Conservation (phyloP, 176 grass and related monocot species). For the Oryza coarctata region DNA sequence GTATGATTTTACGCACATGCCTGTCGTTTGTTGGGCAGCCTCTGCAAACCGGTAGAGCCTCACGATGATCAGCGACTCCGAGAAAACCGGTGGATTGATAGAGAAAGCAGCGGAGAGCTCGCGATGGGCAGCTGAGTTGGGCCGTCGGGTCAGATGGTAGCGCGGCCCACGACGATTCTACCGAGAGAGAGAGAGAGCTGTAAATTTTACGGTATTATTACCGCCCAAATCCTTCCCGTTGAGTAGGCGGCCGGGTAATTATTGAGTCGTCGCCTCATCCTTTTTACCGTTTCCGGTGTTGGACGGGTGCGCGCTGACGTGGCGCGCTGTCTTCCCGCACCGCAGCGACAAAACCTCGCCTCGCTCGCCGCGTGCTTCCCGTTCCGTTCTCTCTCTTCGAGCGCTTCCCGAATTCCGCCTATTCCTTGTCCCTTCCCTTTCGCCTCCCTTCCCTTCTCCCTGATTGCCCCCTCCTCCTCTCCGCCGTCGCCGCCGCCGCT, state of each 20-base stretch:
- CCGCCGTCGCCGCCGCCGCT: slow-evolving; percentile 12
- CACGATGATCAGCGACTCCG: no score
- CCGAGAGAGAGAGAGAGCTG: background rate
- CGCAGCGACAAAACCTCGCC: slow-evolving; percentile 28
- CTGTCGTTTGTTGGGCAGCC: no score
- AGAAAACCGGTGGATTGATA: background rate
- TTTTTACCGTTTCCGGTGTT: background rate
- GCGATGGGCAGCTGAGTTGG: background rate
- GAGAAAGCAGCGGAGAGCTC: background rate
- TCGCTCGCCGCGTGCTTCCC: slow-evolving; percentile 32
- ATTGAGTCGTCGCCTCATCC: background rate
- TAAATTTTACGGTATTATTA: background rate
- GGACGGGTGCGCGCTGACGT: slow-evolving; percentile 16
- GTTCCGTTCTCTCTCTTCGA: background rate
- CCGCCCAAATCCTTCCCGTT: no score
- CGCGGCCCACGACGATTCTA: background rate
- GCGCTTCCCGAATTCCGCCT: background rate
- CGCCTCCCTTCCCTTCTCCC: background rate
- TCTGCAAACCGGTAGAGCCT: no score
- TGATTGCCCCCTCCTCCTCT: slow-evolving; percentile 36
- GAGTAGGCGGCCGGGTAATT: no score
- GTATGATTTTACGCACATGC: background rate
- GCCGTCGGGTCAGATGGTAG: background rate
- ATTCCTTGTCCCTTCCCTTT: background rate
- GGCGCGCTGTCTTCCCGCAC: slow-evolving; percentile 7